Evolutionary conservation across 2,329 filamentous ascomycete species (phyloP), one percentile per base, ranked within the genome.

Genomic region (Colletotrichum phormii): DNA sequence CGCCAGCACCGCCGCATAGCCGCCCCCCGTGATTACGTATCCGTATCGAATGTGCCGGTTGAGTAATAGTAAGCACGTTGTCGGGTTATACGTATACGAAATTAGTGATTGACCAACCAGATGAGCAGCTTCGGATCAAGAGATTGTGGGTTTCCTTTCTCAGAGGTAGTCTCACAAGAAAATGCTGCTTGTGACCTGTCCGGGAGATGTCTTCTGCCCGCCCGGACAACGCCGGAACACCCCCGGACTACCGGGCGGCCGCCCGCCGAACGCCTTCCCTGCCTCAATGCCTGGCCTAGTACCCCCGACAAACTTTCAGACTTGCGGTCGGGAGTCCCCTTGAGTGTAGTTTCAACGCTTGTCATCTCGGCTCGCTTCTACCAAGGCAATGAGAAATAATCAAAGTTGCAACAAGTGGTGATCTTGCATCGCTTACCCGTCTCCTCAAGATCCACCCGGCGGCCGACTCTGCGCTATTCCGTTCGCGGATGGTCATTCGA

Each of bases 391-490:
- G 2, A 9, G 13, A 35, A 9, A 58, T n/a, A 58, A 24, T 29
- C 55, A 22, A 31, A 37, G 15, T n/a, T 22, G 42, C 35, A 8
- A 13, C 58, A 5, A 18, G 37, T n/a, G 18, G 11, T 29, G 13
- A 22, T 49, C 42, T 49, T 8, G 37, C 49, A 37, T 35, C 29
- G 55, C 51, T 29, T 24, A 33, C 13, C 37, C 35, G 24, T 31
- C 33, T 46, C 18, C 59, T 37, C 49, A 22, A 62, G 42, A 15
- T 65, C 67, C 62, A 61, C 55, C n/a, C 33, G 46, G 68, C 68
- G 57, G 63, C 64, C 63, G 55, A 54, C 63, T 22, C 33, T 11
- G 57, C 11, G 63, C 57, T 71, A 71, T 57, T n/a, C 67, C 67
- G 24, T 37, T 67, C 63, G 15, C 29, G 26, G 67, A 46, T 8